phyloP scores from a whole-genome alignment of 2,329 filamentous ascomycete species.

The Penicillium sp. region DNA sequence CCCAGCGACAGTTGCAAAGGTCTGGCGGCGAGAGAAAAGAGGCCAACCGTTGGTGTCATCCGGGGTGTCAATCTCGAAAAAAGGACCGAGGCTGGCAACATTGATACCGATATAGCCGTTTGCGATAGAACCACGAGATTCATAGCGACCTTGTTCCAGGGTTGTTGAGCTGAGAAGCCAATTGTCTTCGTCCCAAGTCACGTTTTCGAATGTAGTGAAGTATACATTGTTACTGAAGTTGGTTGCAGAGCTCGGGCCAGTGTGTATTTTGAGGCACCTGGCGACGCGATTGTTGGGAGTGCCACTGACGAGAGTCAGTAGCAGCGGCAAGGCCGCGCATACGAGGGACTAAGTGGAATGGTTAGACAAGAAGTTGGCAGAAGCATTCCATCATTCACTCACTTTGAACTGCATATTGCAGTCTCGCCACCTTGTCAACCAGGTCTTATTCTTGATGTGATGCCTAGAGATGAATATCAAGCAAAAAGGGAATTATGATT shows the following conservation, averaged over 20 bases:
- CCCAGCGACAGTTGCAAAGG: slow-evolving; percentile 64
- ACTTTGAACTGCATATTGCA: slow-evolving; percentile 23
- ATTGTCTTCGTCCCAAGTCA: slow-evolving; percentile 57
- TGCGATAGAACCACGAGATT: slow-evolving; percentile 57
- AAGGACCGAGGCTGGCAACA: slow-evolving; percentile 59
- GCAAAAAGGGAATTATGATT: background rate
- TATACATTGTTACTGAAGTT: slow-evolving; percentile 36
- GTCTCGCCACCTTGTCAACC: slow-evolving; percentile 1
- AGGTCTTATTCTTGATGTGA: background rate
- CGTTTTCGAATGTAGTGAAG: slow-evolving; percentile 49
- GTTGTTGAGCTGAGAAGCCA: slow-evolving; percentile 54
- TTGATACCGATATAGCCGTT: slow-evolving; percentile 65
- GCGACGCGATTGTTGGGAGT: slow-evolving; percentile 19
- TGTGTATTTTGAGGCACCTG: slow-evolving; percentile 21
- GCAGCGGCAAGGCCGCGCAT: slow-evolving; percentile 16
- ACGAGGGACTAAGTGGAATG: slow-evolving; percentile 1
- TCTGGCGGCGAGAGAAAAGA: slow-evolving; percentile 59
- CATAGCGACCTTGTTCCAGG: slow-evolving; percentile 57
- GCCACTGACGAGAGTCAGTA: slow-evolving; percentile 14
- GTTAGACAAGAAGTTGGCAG: slow-evolving; percentile 1
- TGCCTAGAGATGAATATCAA: background rate
- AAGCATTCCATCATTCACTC: background rate
- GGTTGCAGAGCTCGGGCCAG: slow-evolving; percentile 5
- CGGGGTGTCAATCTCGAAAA: slow-evolving; percentile 58
- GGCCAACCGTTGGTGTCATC: slow-evolving; percentile 65